phyloP scores from a whole-genome alignment of 305 asterid species.

The Salvia sclarea region DNA sequence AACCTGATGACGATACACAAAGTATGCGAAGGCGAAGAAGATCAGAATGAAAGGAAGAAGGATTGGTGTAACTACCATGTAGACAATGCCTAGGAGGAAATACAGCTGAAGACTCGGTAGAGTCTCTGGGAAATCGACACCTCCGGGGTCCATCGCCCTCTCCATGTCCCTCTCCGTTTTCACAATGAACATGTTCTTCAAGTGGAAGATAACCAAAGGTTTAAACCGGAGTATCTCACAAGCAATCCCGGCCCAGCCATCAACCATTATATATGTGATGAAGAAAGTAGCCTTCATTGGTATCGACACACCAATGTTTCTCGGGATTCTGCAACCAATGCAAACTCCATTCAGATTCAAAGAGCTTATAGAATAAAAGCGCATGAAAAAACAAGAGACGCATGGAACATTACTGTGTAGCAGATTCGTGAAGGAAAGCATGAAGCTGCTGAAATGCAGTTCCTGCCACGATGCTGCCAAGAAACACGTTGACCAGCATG shows the following conservation, averaged over 20 bases:
- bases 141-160: slow-evolving; percentile 87
- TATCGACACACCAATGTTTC: slow-evolving; percentile 90
- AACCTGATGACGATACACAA: slow-evolving; percentile 98
- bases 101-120: slow-evolving; percentile 85
- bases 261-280: slow-evolving; percentile 87
- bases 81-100: slow-evolving; percentile 84
- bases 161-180: slow-evolving; percentile 85
- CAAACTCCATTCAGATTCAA: slow-evolving; percentile 19
- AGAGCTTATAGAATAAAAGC: no score
- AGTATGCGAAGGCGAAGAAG: slow-evolving; percentile 89
- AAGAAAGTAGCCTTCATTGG: slow-evolving; percentile 97
- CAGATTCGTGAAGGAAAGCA: slow-evolving; percentile 81
- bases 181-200: slow-evolving; percentile 79
- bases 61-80: slow-evolving; percentile 88
- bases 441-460: slow-evolving; percentile 96
- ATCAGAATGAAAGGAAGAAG: slow-evolving; percentile 89
- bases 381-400: background rate
- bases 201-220: slow-evolving; percentile 75
- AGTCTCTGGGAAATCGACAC: slow-evolving; percentile 76
- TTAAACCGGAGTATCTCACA: slow-evolving; percentile 83
- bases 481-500: slow-evolving; percentile 90
- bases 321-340: slow-evolving; percentile 73
- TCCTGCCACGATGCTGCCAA: slow-evolving; percentile 94
- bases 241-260: slow-evolving; percentile 98
- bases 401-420: slow-evolving; percentile 63